Evolutionary conservation across 75 land plant species (phyloP), one percentile per base, ranked within the genome.

Genomic region (Sequoiadendron giganteum): DNA sequence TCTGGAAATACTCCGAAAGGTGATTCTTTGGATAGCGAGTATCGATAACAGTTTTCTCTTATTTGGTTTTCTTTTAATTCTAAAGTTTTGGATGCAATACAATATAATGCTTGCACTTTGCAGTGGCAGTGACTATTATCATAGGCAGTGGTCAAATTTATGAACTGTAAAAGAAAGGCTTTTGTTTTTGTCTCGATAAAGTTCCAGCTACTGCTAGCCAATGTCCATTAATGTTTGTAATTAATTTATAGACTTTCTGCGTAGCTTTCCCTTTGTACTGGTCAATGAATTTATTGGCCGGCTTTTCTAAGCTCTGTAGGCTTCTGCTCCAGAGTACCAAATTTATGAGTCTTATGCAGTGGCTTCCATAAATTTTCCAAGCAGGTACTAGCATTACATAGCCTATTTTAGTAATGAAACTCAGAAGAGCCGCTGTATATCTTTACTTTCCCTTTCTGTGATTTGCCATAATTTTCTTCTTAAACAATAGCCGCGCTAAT

Each of bases 1-100:
- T 94, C 97, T 43, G 99, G 99, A 56, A 94, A 78, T 84, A 89
- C 97, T 5, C 99, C 99, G 32, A 65, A 88, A 47, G 93, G 98
- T 96, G 87, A 82, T 45, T n/a, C 42, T n/a, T 48, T 19, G 25
- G 25, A 85, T 7, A 19, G 3, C 42, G 7, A 52, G 32, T 11
- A 49, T 49, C 14, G n/a, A 28, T 9, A 9, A 36, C 39, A 85
- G 15, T 34, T 32, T 16, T 85, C 5, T 45, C 49, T n/a, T 42
- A 0, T 81, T 47, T n/a, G 1, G 25, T 83, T 83, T 80, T 83
- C 25, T 81, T 43, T 28, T 43, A 82, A 47, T 45, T 47, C 13
- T 30, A 45, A 11, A 42, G 55, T 6, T 28, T 82, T 82, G 13
- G 68, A 85, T 14, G 39, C 5, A 15, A 54, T n/a, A 19, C 39